Base-by-base conservation (phyloP, 2,329 filamentous ascomycete genomes). In the Escovopsis sp. region DNA sequence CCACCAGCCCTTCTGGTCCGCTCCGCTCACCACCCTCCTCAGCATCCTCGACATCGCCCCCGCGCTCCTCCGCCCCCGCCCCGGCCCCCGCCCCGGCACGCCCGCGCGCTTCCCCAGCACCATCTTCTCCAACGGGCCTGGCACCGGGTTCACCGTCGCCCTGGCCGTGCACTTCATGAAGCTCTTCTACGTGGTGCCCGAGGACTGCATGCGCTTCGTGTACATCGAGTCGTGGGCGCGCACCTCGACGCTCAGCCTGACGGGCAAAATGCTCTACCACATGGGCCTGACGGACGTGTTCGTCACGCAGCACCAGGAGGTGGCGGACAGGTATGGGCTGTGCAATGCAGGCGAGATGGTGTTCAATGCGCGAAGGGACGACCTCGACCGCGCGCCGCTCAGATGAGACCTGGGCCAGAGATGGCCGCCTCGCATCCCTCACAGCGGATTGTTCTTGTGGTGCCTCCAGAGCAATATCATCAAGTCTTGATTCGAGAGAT, bases 191-290 rank as follows among this genome's bases (percentile, higher is more conserved):
- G 9, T 63, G 5, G 58, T 61, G 18, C 66, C 66, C 0, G 53
- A 62, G 15, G 58, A 65, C 19, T 69, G 68, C 43, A 77, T 88
- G 61, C 72, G 75, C 42, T 77, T 81, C 9, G 64, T 96, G 12
- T 98, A 90, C 53, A 72, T 94, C 19, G 90, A 98, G 63, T 90
- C 82, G 15, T 94, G 87, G 79, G 88, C 90, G 3, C 70, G 90
- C 13, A 82, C 93, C 13, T 77, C 70, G 44, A 78, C 72, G 11
- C 58, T 96, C 43, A 96, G 88, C 59, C 55, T 94, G 39, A 93
- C 84, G 27, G 90, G 88, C 1, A 78, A 73, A 51, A 60, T 96
- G 27, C 62, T 98, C 38, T 58, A 79, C 39, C 60, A 63, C 43
- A 62, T 62, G 2, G 60, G 64, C 31, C 57, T 92, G 28, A 81